These are phyloP conservation scores for Tricholoma sp. DNA, from an alignment of 768 basidiomycete genomes.

Conservation along the genomic window DNA sequence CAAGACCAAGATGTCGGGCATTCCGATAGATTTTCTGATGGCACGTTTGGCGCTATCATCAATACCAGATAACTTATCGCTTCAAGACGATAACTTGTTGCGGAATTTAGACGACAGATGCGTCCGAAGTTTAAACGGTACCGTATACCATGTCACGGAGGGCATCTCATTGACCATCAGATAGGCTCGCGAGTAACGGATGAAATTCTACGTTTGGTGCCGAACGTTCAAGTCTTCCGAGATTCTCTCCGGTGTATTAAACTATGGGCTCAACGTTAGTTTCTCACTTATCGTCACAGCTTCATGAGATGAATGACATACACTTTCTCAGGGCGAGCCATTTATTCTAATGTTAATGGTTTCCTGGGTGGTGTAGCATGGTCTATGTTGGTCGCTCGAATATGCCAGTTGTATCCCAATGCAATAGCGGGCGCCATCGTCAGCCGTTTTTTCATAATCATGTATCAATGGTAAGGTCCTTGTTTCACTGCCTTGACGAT, in stretches of 20 bases:
- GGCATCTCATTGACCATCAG: slow-evolving; percentile 6
- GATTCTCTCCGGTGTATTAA: slow-evolving; percentile 95
- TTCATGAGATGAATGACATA: not conserved
- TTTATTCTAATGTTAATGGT: slow-evolving; percentile 97
- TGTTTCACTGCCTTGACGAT: not conserved
- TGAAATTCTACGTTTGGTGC: slow-evolving; percentile 91
- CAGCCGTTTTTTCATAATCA: slow-evolving; percentile 96
- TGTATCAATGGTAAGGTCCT: slow-evolving; percentile 83
- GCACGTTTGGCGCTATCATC: slow-evolving; percentile 81
- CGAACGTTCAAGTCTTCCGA: slow-evolving; percentile 90
- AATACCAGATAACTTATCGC: slow-evolving; percentile 87
- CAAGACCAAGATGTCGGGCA: slow-evolving; percentile 85
- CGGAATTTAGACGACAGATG: slow-evolving; percentile 93
- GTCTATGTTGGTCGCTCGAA: slow-evolving; percentile 98
- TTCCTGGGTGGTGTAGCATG: slow-evolving; percentile 98
- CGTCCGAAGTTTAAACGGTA: slow-evolving; percentile 91
- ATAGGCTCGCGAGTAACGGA: slow-evolving; percentile 93
- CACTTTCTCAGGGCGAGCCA: slow-evolving; percentile 68
- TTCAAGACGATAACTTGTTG: slow-evolving; percentile 87
- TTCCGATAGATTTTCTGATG: slow-evolving; percentile 93
- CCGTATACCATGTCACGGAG: slow-evolving; percentile 7
- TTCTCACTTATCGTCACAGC: not conserved
- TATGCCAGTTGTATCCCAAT: slow-evolving; percentile 97
- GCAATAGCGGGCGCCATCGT: slow-evolving; percentile 93
- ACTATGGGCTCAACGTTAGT: slow-evolving; percentile 92